These are phyloP conservation scores for Croton laevigatus DNA, from an alignment of 441 rosid species.

Conservation along the genomic window DNA sequence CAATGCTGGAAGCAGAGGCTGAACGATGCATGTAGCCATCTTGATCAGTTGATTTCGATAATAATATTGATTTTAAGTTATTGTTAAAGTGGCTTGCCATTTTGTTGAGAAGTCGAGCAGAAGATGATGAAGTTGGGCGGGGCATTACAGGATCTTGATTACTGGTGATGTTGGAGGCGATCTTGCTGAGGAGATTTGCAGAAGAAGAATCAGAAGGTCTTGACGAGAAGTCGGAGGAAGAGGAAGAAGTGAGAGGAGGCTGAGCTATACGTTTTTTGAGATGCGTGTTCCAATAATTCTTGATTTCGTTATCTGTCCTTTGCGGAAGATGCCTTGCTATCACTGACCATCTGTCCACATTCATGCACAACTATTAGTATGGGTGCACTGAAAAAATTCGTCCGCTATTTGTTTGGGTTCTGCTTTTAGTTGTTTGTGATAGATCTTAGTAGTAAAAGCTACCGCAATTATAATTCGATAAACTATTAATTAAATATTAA, in stretches of 20 bases:
- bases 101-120: conserved; percentile 6
- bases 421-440: no score
- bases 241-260: no score
- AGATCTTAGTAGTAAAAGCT: no score
- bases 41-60: not conserved
- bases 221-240: no score
- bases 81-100: not conserved
- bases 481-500: no score
- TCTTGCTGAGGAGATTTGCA: not conserved
- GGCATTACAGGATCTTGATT: no score
- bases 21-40: not conserved
- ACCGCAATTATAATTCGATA: no score
- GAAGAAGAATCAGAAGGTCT: not conserved
- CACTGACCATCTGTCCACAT: not conserved
- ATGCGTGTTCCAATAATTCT: conserved; percentile 8
- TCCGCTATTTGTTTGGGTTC: no score
- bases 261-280: not conserved
- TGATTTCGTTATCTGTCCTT: not conserved
- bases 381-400: no score
- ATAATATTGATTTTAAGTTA: not conserved
- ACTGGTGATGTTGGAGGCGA: not conserved
- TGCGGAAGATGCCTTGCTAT: not conserved
- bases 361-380: no score
- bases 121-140: not conserved
- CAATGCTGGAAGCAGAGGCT: not conserved